Conservation (phyloP, 495 filamentous ascomycete genomes). For the Aspergillus nanangensis region DNA sequence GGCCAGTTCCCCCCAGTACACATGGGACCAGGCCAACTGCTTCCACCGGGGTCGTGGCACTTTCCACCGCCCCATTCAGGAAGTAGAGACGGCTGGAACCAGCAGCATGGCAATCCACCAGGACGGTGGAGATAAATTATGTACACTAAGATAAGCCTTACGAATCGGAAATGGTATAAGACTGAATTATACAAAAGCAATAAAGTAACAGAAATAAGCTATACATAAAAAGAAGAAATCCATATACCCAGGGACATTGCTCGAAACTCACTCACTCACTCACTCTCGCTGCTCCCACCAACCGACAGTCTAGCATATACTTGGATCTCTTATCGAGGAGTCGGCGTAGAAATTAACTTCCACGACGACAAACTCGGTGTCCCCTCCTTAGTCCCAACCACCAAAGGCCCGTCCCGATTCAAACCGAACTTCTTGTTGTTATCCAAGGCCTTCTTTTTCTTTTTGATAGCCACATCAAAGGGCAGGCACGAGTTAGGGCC, state of each 20-base stretch:
- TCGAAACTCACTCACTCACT: too few relatives aligned
- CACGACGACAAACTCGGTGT: background rate
- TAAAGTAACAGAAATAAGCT: background rate
- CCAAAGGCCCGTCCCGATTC: background rate
- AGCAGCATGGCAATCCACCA: conserved; percentile 6
- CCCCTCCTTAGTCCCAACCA: too few relatives aligned
- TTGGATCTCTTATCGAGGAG: too few relatives aligned
- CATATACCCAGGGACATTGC: too few relatives aligned
- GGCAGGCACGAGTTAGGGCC: conserved; percentile 23
- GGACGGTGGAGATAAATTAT: conserved; percentile 23
- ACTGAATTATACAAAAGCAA: background rate
- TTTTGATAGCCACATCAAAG: conserved; percentile 20
- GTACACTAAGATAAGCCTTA: conserved; percentile 1
- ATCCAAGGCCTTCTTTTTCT: conserved; percentile 6
- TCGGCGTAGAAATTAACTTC: background rate
- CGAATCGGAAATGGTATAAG: background rate
- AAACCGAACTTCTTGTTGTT: background rate
- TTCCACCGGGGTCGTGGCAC: conserved; percentile 34
- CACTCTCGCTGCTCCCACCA: too few relatives aligned
- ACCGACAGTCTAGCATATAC: too few relatives aligned
- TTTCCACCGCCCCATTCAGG: conserved; percentile 34
- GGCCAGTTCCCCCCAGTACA: conserved; percentile 13
- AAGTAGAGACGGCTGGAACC: conserved; percentile 11
- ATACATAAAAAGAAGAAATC: too few relatives aligned
- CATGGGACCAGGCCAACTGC: conserved; percentile 23